Base-by-base conservation (phyloP, 768 basidiomycete species). In the Mycena alexandri region DNA sequence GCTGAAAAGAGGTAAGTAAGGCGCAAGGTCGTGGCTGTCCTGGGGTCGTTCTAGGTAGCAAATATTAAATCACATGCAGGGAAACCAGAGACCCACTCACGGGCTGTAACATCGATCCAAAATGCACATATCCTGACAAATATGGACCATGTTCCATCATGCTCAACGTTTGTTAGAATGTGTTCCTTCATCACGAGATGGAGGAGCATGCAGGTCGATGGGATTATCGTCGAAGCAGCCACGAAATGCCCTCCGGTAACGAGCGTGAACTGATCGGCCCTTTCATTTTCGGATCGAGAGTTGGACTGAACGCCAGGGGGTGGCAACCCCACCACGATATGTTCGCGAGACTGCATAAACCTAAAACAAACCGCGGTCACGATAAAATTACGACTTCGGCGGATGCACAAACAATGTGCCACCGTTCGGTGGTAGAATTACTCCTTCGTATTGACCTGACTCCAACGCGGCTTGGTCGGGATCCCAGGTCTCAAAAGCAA, bases 101-200 rank as follows among this genome's bases (percentile, higher is more conserved):
- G 8, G 2, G 11, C 5, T n/a, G 57, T 59, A 14, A 34, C 57
- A 10, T 34, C 44, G 16, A 59, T 33, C 57, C 57, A 59, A 19
- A 58, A 58, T 29, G 21, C 56, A 33, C 43, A 46, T 8, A 58
- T 42, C 1, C 56, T 13, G 16, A 58, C 29, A 33, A 34, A 59
- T 33, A 16, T 33, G 19, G 13, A 16, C 57, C 57, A 59, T 1
- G 19, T 9, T 0, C 44, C 44, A 13, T 46, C 43, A 19, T 59
- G 57, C 34, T 59, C 57, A 14, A 59, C 57, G 19, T 59, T 47
- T 8, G 44, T 59, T 7, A 59, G 19, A 13, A 47, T 17, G n/a
- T 47, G 17, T 9, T 59, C 57, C 44, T n/a, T 47, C 57, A 59
- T 59, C 7, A 47, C 44, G 1, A 59, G 43, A 36, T 59, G 57